Evolutionary conservation across 1,139 yeast genomes (phyloP).

Genomic region (Debaryomyces nepalensis): DNA sequence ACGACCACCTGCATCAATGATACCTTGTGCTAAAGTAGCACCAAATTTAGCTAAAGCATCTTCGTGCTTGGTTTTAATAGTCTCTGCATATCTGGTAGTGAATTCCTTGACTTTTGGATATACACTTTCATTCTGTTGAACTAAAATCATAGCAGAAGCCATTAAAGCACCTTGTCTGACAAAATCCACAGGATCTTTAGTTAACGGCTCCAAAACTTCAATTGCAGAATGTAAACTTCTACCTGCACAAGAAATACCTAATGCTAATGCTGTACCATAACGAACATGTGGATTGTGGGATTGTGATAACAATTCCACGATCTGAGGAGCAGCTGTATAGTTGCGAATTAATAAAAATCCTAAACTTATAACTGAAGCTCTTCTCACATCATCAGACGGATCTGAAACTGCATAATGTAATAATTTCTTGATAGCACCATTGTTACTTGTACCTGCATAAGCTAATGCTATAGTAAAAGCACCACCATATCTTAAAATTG

Average conservation of each 20-base stretch:
- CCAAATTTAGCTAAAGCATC: constrained; percentile 98
- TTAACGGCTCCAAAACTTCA: constrained; percentile 89
- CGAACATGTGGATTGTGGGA: constrained; percentile 98
- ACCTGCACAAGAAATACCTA: constrained; percentile 97
- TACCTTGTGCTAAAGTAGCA: constrained; percentile 96
- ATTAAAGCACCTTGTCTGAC: constrained; percentile 98
- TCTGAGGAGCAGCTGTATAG: constrained; percentile 91
- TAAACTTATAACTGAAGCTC: constrained; percentile 93
- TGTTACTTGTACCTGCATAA: constrained; percentile 95
- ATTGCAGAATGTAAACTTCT: constrained; percentile 87
- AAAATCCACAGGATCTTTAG: constrained; percentile 93
- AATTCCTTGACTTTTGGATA: constrained; percentile 80
- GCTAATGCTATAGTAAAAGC: constrained; percentile 93
- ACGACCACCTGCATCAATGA: constrained; percentile 98
- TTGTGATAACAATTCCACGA: constrained; percentile 90
- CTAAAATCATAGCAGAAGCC: constrained; percentile 88
- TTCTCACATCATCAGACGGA: constrained; percentile 94
- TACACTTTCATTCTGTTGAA: constrained; percentile 89
- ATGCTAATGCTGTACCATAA: constrained; percentile 96
- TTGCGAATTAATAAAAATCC: constrained; percentile 93
- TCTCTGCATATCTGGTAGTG: constrained; percentile 73
- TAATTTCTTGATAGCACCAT: constrained; percentile 80
- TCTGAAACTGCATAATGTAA: constrained; percentile 96
- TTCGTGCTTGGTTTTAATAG: constrained; percentile 85
- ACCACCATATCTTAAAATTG: constrained; percentile 94